Conservation (phyloP, 768 basidiomycete species). For the Gloeostereum incarnatum region DNA sequence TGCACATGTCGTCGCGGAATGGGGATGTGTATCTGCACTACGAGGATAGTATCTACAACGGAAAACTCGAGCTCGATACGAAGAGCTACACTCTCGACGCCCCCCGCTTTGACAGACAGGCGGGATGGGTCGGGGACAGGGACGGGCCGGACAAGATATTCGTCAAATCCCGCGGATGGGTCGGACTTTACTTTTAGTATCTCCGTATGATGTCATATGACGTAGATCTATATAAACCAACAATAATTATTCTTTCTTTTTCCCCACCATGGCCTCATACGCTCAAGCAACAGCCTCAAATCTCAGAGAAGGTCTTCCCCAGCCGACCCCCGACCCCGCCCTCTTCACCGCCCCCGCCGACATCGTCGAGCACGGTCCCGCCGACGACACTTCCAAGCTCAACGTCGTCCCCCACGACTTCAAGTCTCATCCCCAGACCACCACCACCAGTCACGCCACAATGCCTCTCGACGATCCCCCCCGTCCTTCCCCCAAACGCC, state of each 20-base stretch:
- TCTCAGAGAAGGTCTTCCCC: constrained; percentile 22
- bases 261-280: constrained; percentile 58
- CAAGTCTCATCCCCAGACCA: constrained; percentile 34
- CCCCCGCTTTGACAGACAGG: constrained; percentile 7
- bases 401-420: constrained; percentile 44
- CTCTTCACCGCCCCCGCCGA: constrained; percentile 49
- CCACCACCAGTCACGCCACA: constrained; percentile 16
- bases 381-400: constrained; percentile 45
- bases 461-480: constrained; percentile 13
- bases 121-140: constrained; percentile 31
- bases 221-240: neutral
- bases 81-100: constrained; percentile 12
- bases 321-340: constrained; percentile 59
- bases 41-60: constrained; percentile 38
- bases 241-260: neutral
- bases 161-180: constrained; percentile 29
- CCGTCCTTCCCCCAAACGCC: constrained; percentile 20
- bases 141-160: constrained; percentile 28
- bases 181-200: too few species aligned
- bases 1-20: constrained; percentile 37
- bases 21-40: constrained; percentile 52
- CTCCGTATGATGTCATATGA: too few species aligned
- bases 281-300: constrained; percentile 57
- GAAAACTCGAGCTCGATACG: constrained; percentile 33
- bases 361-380: constrained; percentile 23